A percentile compares a stretch with the other conserved stretches of the same genome.
Conservation (phyloP, 2,329 filamentous ascomycete genomes). For the Neonectria neomacrospora region DNA sequence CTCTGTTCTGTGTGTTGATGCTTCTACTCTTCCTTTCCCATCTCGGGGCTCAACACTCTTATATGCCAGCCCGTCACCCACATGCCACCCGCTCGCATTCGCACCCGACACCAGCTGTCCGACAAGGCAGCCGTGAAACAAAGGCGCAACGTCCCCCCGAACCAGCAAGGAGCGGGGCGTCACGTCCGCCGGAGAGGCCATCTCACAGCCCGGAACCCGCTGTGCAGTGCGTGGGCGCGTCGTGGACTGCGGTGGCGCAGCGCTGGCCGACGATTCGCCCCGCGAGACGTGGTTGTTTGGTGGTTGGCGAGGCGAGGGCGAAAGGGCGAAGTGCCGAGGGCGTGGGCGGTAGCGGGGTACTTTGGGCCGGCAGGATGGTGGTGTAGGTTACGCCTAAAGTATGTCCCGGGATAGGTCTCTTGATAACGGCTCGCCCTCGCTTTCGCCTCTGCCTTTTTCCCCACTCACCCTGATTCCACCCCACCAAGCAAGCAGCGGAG, state of each 20-base stretch:
- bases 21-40: neutral
- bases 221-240: slow-evolving; percentile 27
- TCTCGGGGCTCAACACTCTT: slow-evolving; percentile 20
- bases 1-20: slow-evolving; percentile 4
- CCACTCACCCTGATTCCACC: neutral
- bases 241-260: slow-evolving; percentile 35
- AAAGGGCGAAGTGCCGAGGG: slow-evolving; percentile 24
- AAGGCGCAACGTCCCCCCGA: slow-evolving; percentile 14
- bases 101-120: slow-evolving; percentile 26
- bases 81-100: slow-evolving; percentile 25
- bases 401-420: neutral
- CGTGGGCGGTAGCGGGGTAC: slow-evolving; percentile 21
- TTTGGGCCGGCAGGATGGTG: neutral
- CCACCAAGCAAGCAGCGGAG: no score
- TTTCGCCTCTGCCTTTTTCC: neutral
- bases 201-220: neutral
- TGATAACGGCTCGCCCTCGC: slow-evolving; percentile 2
- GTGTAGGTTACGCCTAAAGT: neutral
- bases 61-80: slow-evolving; percentile 27
- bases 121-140: slow-evolving; percentile 8
- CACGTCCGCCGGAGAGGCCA: slow-evolving; percentile 12
- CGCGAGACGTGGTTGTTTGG: neutral
- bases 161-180: slow-evolving; percentile 13
- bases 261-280: neutral
- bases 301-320: neutral